Evolutionary conservation across 2,329 filamentous ascomycete genomes (phyloP).

Genomic region (Elsinoe arachidis): DNA sequence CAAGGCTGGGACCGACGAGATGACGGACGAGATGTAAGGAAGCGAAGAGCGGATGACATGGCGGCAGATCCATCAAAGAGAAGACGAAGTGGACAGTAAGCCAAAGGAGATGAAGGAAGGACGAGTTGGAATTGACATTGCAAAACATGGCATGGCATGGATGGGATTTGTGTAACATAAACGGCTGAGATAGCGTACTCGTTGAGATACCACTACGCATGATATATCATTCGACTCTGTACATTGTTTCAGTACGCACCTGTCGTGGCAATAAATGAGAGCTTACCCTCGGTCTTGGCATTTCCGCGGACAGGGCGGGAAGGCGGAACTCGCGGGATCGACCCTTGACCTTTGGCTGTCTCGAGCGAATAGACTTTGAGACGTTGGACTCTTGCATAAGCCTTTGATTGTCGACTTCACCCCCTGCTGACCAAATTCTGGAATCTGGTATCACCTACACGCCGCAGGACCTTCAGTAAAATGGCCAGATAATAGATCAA

Average conservation of each 20-base stretch:
- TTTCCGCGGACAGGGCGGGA: neutral
- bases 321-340: too few relatives aligned
- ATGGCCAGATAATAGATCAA: neutral
- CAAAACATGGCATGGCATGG: neutral
- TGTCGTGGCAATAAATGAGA: neutral
- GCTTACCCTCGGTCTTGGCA: neutral
- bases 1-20: conserved; percentile 12
- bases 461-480: neutral
- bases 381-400: conserved; percentile 5
- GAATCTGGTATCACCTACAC: neutral
- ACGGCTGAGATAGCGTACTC: neutral
- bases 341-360: too few relatives aligned
- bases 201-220: conserved; percentile 1
- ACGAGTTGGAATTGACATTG: neutral
- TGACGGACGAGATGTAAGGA: conserved; percentile 13
- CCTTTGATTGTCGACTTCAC: neutral
- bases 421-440: neutral
- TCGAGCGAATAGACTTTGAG: neutral
- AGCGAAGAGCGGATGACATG: conserved; percentile 16
- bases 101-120: neutral
- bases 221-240: neutral
- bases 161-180: neutral
- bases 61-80: conserved; percentile 15
- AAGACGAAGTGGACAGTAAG: conserved; percentile 15
- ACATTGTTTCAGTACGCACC: neutral